Base-by-base conservation (phyloP, 441 rosid species). In the Heliophila coronopifolia region DNA sequence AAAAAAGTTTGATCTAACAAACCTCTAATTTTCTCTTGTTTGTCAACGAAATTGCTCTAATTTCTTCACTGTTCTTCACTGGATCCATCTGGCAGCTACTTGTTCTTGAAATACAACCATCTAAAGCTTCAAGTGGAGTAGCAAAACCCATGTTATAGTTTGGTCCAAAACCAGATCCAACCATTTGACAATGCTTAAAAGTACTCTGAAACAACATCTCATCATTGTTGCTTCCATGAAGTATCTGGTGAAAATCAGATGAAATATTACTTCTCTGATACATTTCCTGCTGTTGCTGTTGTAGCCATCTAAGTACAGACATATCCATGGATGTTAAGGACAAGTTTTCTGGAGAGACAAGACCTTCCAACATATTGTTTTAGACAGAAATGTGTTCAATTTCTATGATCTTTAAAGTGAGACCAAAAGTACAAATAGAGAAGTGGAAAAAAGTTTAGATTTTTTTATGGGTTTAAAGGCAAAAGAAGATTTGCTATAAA, bases 21-120 rank as follows among this genome's bases (percentile, higher is more conserved):
- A 77, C 83, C 83, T 73, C 69, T 50, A 54, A 32, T 61, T 77
- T 73, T 57, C 80, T 74, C 73, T 72, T 74, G 50, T 48, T 69
- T 18, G 35, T 38, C 61, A 65, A 27, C 33, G 45, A 1, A 52
- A 40, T 14, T 14, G 18, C 65, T 26, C 38, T 59, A 17, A 7
- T 32, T 47, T 54, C 66, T 16, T 57, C 60, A 18, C 37, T 61
- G 39, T 36, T 48, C 35, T 58, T 52, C 47, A 28, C 57, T 50
- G 25, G 65, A 32, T 49, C 65, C 38, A 44, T 50, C 5, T 66
- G 74, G 49, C 59, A 63, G 16, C 81, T 54, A 54, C 64, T 62
- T 42, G 73, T 74, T 30, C 70, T 60, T 17, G 76, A 67, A 45
- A 68, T 36, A 52, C 74, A 59, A 9, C 62, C 69, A 59, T 68